Conservation (phyloP, 139 green algal species). For the Klebsormidium nitens region DNA sequence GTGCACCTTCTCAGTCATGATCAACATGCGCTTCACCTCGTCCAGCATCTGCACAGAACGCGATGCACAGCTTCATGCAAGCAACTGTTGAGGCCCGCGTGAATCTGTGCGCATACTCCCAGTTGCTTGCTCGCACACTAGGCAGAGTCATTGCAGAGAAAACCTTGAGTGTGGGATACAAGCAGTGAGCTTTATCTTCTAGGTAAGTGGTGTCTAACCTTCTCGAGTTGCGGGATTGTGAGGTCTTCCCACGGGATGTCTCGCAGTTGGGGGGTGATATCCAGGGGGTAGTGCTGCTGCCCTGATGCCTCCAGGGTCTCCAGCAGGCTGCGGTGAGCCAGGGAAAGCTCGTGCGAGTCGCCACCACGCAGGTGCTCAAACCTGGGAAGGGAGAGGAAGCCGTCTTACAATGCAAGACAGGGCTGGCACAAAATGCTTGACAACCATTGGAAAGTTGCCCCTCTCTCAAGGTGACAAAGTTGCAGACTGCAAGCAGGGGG, state of each 20-base stretch:
- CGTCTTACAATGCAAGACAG: no score
- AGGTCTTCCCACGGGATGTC: constrained; percentile 22
- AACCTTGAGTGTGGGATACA: no score
- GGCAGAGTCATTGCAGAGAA: no score
- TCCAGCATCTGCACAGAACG: constrained; percentile 28
- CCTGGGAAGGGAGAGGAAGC: no score
- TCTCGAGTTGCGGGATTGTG: constrained; percentile 24
- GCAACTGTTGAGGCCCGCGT: background rate
- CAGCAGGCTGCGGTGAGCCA: constrained; percentile 12
- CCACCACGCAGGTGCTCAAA: constrained; percentile 26
- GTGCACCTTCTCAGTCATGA: constrained; percentile 14
- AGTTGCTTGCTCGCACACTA: background rate
- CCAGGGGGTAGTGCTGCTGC: background rate
- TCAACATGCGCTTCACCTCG: constrained; percentile 23
- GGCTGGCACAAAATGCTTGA: no score
- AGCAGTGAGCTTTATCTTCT: no score
- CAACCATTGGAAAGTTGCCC: no score
- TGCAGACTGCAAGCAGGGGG: no score
- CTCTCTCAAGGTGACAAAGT: no score
- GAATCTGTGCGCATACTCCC: background rate
- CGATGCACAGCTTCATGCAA: background rate
- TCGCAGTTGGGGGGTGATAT: background rate
- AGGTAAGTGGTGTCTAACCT: no score
- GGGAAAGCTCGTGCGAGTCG: constrained; percentile 14
- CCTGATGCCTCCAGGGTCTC: background rate